Base-by-base conservation (phyloP, 352 stramenopile species). In the Globisporangium nunn region DNA sequence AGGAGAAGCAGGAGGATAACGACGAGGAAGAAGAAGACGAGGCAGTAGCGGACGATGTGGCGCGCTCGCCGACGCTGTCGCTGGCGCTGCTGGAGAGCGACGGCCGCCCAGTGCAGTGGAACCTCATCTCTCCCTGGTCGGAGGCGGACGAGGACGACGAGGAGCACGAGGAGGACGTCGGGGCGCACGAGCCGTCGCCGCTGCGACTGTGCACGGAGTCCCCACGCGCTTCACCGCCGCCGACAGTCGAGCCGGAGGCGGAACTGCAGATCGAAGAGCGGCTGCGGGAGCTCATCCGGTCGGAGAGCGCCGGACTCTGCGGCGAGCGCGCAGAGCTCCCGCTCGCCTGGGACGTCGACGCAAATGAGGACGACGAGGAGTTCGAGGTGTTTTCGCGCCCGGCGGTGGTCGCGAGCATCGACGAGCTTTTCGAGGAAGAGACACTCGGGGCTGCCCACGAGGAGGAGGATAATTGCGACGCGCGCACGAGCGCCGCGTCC, bases 61-160 rank as follows among this genome's bases (percentile, higher is more conserved):
- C 4, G 12, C 23, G 14, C 8, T 31, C 41, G 6, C 41, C 50
- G 8, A 31, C 52, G 15, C 51, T 55, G 1, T 8, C 39, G 4
- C 29, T 64, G 0, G 30, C 31, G 14, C 31, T 63, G 28, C 12
- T 58, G 6, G 52, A 59, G 12, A 30, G 18, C 40, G 37, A 37
- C 6, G 45, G 40, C 18, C 44, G 7, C 37, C 37, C 28, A 0
- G 35, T 67, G 37, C 66, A 71, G 43, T 82, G 67, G 70, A 64
- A 57, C 45, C 63, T 88, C 48, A 72, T 88, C 33, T 88, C 78
- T 31, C 78, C 78, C 12, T 82, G 66, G 56, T 85, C 72, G 8
- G 64, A 71, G 46, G 54, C 46, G 5, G 37, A 50, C 14, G 44
- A 64, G 7, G 37, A 51, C 5, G 17, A 46, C n/a, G 50, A 55